A percentile compares a stretch with the other conserved stretches of the same genome.
Conservation (phyloP, 495 filamentous ascomycete species). For the Podospora pseudoanserina region DNA sequence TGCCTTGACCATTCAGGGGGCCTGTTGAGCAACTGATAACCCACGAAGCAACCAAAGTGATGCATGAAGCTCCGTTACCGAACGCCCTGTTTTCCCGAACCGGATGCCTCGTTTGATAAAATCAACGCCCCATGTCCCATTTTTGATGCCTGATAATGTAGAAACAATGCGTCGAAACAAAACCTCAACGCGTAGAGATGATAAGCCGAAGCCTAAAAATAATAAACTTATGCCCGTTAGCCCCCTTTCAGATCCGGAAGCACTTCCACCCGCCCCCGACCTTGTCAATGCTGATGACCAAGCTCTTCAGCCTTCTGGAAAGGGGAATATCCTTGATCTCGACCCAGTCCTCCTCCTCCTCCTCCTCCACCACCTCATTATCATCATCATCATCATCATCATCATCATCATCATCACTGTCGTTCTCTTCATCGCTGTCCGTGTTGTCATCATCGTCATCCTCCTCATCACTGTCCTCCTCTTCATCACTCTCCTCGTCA, state of each 20-base stretch:
- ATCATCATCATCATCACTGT: neutral
- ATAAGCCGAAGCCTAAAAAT: neutral
- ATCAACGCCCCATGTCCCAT: neutral
- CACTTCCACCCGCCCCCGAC: neutral
- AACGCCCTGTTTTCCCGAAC: neutral
- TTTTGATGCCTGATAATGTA: neutral
- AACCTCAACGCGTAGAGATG: neutral
- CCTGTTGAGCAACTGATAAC: neutral
- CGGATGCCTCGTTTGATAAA: neutral
- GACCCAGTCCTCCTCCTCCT: slow-evolving; percentile 4
- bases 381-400: neutral
- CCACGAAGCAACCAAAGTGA: neutral
- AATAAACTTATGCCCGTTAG: neutral
- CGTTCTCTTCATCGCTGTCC: neutral
- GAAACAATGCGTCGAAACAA: too few species aligned
- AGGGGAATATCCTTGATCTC: slow-evolving; percentile 1
- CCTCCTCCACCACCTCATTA: neutral
- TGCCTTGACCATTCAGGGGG: neutral
- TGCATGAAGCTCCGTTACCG: neutral
- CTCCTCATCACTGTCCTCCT: neutral
- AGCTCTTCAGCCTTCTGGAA: neutral
- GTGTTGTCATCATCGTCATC: neutral
- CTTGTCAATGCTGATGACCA: neutral
- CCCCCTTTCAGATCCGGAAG: neutral
- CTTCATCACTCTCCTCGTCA: neutral